These are phyloP conservation scores for Steccherinum ochraceum DNA, from an alignment of 768 basidiomycete species.

Conservation along the genomic window DNA sequence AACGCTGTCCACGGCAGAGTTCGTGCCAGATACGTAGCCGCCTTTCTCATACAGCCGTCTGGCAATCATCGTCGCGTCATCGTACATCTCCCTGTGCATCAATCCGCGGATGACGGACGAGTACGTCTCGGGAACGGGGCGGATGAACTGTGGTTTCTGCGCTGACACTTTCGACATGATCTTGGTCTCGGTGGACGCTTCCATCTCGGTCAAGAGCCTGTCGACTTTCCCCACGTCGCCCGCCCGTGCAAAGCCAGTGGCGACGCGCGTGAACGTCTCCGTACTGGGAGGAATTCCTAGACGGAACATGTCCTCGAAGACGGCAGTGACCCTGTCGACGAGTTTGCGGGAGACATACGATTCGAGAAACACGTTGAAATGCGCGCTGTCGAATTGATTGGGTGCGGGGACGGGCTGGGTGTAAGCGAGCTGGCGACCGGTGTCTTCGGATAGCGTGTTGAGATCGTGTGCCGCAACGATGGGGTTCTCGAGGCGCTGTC, in stretches of 20 bases:
- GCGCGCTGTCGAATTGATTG: constrained; percentile 23
- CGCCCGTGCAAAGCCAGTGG: constrained; percentile 35
- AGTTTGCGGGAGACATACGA: constrained; percentile 25
- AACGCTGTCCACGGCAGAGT: background rate
- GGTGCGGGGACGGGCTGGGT: constrained; percentile 4
- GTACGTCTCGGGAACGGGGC: background rate
- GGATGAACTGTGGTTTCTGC: background rate
- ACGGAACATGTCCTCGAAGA: constrained; percentile 48
- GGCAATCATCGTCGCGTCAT: background rate
- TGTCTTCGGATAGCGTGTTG: background rate
- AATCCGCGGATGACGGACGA: background rate
- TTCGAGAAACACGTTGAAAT: constrained; percentile 52
- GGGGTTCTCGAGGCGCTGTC: background rate
- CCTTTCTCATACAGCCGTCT: background rate
- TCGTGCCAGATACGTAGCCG: background rate
- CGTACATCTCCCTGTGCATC: background rate
- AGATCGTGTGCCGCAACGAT: background rate
- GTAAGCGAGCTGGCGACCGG: background rate
- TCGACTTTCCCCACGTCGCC: constrained; percentile 32
- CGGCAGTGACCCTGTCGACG: constrained; percentile 28
- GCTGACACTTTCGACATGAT: too few species aligned
- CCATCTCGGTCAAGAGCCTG: constrained; percentile 36
- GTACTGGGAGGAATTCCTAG: constrained; percentile 39
- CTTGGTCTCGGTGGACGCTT: constrained; percentile 12
- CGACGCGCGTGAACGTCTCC: constrained; percentile 46